Conservation (phyloP, 352 stramenopile species). For the Stephanocyclus meneghinianus region DNA sequence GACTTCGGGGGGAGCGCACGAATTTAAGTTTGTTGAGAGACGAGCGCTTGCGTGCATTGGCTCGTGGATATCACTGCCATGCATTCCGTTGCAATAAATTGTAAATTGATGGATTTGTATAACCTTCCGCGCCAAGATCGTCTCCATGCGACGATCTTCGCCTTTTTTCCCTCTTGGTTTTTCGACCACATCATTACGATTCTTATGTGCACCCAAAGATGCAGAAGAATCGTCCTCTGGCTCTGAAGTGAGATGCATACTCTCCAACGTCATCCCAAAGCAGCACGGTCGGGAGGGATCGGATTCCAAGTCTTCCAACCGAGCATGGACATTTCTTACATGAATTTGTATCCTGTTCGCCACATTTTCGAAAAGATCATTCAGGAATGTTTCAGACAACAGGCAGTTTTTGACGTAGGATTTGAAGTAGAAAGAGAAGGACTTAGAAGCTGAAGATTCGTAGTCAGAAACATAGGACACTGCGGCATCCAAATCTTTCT, state of each 20-base stretch:
- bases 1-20: not conserved
- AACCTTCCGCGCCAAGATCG: slow-evolving; percentile 11
- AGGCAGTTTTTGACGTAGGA: slow-evolving; percentile 18
- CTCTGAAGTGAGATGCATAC: slow-evolving; percentile 62
- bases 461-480: slow-evolving; percentile 8
- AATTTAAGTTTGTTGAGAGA: not conserved
- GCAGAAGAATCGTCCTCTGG: slow-evolving; percentile 11
- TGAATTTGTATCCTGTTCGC: slow-evolving; percentile 66
- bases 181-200: not conserved
- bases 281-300: slow-evolving; percentile 54
- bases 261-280: slow-evolving; percentile 68
- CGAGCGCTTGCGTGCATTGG: not conserved
- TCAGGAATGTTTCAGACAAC: slow-evolving; percentile 47
- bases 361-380: slow-evolving; percentile 61
- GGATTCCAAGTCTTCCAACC: slow-evolving; percentile 63
- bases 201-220: not conserved
- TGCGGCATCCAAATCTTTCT: slow-evolving; percentile 34
- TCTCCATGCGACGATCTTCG: not conserved
- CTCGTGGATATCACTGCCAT: slow-evolving; percentile 1
- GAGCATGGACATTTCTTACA: slow-evolving; percentile 65
- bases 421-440: slow-evolving; percentile 22
- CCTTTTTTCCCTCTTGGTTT: not conserved
- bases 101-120: slow-evolving; percentile 7
- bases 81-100: not conserved
- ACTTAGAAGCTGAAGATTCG: not conserved